Percentiles rank a stretch among this genome's conserved stretches.
These are phyloP conservation scores for Torulaspora globosa DNA, from an alignment of 1,139 yeast genomes.

Conservation along the genomic window DNA sequence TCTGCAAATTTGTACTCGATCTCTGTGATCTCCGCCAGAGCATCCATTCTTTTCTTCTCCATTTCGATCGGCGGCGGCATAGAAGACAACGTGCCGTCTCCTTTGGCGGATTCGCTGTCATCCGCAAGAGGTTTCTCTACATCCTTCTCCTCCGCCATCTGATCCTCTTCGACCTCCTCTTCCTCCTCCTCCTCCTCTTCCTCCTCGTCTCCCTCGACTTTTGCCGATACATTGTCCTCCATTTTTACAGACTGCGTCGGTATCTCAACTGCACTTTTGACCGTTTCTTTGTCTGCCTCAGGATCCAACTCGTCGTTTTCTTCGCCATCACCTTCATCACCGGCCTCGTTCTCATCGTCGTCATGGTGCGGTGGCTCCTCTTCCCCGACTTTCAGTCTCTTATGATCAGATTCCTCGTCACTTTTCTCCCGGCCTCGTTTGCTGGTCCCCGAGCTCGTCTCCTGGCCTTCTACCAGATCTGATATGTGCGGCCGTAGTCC, in stretches of 20 bases:
- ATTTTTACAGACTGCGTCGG: constrained; percentile 13
- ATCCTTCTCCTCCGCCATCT: constrained; percentile 20
- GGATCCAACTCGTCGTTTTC: constrained; percentile 16
- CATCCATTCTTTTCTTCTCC: constrained; percentile 44
- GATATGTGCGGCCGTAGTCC: constrained; percentile 11
- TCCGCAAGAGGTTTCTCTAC: constrained; percentile 8
- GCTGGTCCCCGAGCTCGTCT: constrained; percentile 1
- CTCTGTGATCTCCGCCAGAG: constrained; percentile 56
- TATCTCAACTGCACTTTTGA: constrained; percentile 21
- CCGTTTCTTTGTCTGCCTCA: constrained; percentile 2
- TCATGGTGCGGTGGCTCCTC: constrained; percentile 10
- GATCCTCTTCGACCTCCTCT: constrained; percentile 21
- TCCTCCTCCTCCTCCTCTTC: constrained; percentile 22
- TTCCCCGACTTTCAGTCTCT: constrained; percentile 1
- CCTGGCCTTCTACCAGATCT: constrained; percentile 5
- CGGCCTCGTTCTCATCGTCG: constrained; percentile 14
- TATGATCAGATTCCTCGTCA: constrained; percentile 10
- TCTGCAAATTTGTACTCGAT: constrained; percentile 85
- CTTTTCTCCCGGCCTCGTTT: constrained; percentile 12
- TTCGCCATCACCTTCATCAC: constrained; percentile 15
- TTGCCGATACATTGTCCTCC: constrained; percentile 20
- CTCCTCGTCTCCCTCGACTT: constrained; percentile 19
- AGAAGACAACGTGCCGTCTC: constrained; percentile 25
- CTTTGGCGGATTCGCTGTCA: constrained; percentile 11
- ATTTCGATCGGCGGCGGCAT: constrained; percentile 37